phyloP scores from a whole-genome alignment of 2,329 filamentous ascomycete species.

The Phialophora verrucosa region DNA sequence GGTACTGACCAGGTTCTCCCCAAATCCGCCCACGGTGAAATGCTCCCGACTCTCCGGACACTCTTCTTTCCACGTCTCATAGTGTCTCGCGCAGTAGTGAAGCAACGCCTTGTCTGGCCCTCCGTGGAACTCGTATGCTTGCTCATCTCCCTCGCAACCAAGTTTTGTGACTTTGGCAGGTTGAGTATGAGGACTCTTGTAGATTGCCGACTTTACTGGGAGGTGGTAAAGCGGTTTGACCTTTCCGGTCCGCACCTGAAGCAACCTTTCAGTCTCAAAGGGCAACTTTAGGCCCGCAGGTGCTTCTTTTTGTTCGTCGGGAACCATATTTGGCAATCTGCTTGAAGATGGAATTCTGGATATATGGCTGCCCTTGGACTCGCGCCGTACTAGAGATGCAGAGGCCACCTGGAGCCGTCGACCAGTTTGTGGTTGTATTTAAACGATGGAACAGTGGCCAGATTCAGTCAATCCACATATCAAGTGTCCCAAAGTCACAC shows the following conservation, averaged over 20 bases:
- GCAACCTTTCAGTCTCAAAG: slow-evolving; percentile 14
- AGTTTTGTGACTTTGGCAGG: slow-evolving; percentile 34
- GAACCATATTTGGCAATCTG: slow-evolving; percentile 7
- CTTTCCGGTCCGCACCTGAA: slow-evolving; percentile 21
- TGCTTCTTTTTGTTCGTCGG: slow-evolving; percentile 7
- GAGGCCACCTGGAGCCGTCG: too few species aligned
- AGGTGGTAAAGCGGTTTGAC: slow-evolving; percentile 15
- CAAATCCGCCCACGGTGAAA: slow-evolving; percentile 66
- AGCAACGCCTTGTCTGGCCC: slow-evolving; percentile 69
- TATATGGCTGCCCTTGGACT: too few species aligned
- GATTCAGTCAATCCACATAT: too few species aligned
- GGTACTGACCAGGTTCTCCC: slow-evolving; percentile 66
- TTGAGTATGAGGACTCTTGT: slow-evolving; percentile 16
- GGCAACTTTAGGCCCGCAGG: neutral
- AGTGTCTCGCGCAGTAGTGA: slow-evolving; percentile 65
- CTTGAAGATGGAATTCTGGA: too few species aligned
- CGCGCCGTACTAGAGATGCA: too few species aligned
- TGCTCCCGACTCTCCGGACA: slow-evolving; percentile 57
- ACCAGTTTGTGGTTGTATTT: too few species aligned
- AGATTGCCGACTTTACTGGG: slow-evolving; percentile 18
- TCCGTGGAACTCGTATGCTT: slow-evolving; percentile 67
- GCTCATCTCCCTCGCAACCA: slow-evolving; percentile 65
- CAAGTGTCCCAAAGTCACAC: too few species aligned
- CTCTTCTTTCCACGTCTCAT: slow-evolving; percentile 60
- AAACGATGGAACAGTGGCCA: too few species aligned